Evolutionary conservation across 2,329 filamentous ascomycete genomes (phyloP).

Genomic region (Talaromyces rugulosus): DNA sequence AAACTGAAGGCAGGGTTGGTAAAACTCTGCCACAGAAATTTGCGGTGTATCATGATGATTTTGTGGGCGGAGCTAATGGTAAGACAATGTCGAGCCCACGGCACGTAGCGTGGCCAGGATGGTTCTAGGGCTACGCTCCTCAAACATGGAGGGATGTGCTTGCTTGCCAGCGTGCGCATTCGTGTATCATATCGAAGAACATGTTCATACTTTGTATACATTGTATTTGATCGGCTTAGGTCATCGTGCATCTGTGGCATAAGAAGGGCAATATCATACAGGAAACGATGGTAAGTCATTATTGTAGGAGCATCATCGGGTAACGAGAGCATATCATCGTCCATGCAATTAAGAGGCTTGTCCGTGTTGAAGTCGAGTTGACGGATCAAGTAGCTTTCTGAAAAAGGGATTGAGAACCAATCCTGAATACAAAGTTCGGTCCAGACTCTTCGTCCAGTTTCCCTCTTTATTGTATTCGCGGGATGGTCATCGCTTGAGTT

Average conservation of each 20-base stretch:
- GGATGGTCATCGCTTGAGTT: conserved; percentile 17
- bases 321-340: conserved; percentile 19
- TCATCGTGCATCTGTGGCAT: conserved; percentile 37
- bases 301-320: conserved; percentile 33
- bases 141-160: conserved; percentile 33
- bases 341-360: conserved; percentile 28
- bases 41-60: conserved; percentile 43
- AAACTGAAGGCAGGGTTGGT: conserved; percentile 40
- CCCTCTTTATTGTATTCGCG: conserved; percentile 21
- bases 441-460: conserved; percentile 40
- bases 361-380: conserved; percentile 31
- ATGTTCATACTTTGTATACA: conserved; percentile 38
- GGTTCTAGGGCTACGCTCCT: conserved; percentile 29
- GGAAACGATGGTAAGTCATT: conserved; percentile 32
- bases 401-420: conserved; percentile 41
- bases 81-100: conserved; percentile 33
- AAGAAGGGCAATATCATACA: conserved; percentile 35
- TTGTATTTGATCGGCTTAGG: conserved; percentile 28
- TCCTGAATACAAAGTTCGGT: conserved; percentile 37
- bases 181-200: conserved; percentile 38
- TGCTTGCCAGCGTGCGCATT: conserved; percentile 30
- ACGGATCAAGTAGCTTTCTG: conserved; percentile 35
- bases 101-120: conserved; percentile 36
- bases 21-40: conserved; percentile 40
- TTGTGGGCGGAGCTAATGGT: conserved; percentile 37